phyloP scores from a whole-genome alignment of 2,329 filamentous ascomycete species.

The Fusarium aywerte region DNA sequence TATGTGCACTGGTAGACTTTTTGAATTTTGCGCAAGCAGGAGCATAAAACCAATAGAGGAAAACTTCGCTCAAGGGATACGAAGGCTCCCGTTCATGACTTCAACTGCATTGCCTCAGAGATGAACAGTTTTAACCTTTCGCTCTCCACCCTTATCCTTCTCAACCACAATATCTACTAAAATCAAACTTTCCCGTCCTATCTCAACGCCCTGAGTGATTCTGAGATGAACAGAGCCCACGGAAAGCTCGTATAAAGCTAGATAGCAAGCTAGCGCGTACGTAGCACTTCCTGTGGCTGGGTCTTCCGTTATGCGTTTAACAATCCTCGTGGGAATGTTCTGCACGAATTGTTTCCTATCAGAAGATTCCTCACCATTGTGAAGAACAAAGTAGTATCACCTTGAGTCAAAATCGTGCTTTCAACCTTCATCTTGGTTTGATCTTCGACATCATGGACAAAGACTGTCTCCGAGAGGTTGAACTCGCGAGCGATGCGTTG shows the following conservation, averaged over 20 bases:
- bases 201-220: constrained; percentile 73
- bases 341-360: constrained; percentile 41
- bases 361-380: constrained; percentile 36
- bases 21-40: no score
- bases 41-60: no score
- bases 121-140: constrained; percentile 12
- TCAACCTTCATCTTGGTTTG: constrained; percentile 63
- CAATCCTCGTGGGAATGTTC: constrained; percentile 68
- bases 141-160: not conserved
- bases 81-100: constrained; percentile 13
- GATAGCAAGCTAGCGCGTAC: constrained; percentile 64
- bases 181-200: constrained; percentile 67
- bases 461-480: constrained; percentile 71
- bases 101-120: constrained; percentile 19
- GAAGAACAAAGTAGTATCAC: constrained; percentile 68
- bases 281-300: constrained; percentile 72
- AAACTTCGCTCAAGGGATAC: not conserved
- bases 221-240: constrained; percentile 54
- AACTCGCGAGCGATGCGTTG: constrained; percentile 69
- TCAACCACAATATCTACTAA: constrained; percentile 54
- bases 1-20: no score
- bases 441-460: constrained; percentile 61
- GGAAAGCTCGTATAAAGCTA: constrained; percentile 55
- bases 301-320: constrained; percentile 63
- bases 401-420: constrained; percentile 59